Base-by-base conservation (phyloP, 139 green algal genomes). In the Chlorella sp. region DNA sequence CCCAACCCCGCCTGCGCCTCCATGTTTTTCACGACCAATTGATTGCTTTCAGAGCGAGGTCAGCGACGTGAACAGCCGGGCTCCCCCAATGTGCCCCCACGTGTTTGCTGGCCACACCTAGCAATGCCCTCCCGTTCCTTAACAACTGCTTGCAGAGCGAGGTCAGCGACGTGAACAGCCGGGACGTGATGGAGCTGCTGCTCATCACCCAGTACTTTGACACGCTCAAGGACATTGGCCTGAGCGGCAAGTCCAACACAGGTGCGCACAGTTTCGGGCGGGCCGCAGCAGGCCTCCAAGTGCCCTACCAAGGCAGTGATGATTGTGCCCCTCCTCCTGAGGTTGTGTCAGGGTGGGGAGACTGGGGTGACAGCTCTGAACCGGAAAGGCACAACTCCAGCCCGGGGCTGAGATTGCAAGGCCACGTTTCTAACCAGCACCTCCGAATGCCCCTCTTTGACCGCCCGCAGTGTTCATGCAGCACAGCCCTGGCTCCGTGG, bases 201-300 rank as follows among this genome's bases (percentile, higher is more conserved):
- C 43, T 78, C 30, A 83, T 86, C 85, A 96, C 93, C 16, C 95
- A 98, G 85, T 99, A 99, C 91, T 98, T 98, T 83, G 96, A 99
- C 92, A 97, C 91, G 68, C 89, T 99, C 68, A 93, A 92, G 78
- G 93, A 95, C 60, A 81, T 96, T 0, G 94, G 94, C 34, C 70
- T 73, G 9, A 73, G 69, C 73, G 85, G 81, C 84, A 83, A 83
- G 24, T 43, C 82, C 38, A 90, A 88, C 73, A 96, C 77, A 30
- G 77, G 34, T 14, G 17, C 8, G 67, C 14, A 26, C 9, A 32
- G 58, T n/a, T n/a, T n/a, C n/a, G n/a, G n/a, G n/a, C n/a, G n/a
- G n/a, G n/a, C n/a, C n/a, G n/a, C n/a, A n/a, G n/a, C n/a, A n/a
- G n/a, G n/a, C n/a, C n/a, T n/a, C n/a, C n/a, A n/a, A n/a, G n/a